Percentiles rank a stretch among this genome's conserved stretches.
These are phyloP conservation scores for Ambrosia hybrid DNA, from an alignment of 140 eudicot species.

Conservation along the genomic window DNA sequence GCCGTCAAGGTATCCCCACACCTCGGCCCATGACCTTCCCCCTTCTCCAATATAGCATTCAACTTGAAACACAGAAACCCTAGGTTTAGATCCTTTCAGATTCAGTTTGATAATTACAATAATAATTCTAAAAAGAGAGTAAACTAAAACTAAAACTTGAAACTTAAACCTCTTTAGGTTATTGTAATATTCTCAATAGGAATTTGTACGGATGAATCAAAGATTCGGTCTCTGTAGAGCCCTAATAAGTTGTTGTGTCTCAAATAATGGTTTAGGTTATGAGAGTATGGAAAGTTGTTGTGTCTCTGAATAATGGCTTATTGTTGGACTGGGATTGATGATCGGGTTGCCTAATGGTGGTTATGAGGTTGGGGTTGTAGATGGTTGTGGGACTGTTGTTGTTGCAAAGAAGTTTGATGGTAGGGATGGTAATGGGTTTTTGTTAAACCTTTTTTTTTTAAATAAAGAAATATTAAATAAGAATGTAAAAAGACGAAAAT, in stretches of 20 bases:
- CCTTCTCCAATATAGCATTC: slow-evolving; percentile 83
- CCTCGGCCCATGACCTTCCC: slow-evolving; percentile 95
- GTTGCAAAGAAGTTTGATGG: too few relatives aligned
- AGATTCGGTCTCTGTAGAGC: slow-evolving; percentile 23
- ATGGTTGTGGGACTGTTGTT: too few relatives aligned
- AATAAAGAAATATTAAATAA: too few relatives aligned
- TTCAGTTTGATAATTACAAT: slow-evolving; percentile 10
- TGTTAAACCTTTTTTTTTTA: too few relatives aligned
- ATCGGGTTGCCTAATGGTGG: too few relatives aligned
- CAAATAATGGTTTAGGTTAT: slow-evolving; percentile 25
- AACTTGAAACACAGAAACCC: slow-evolving; percentile 25
- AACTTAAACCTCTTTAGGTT: too few relatives aligned
- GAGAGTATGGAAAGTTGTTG: slow-evolving; percentile 7
- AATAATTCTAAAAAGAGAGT: background rate
- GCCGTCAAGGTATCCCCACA: slow-evolving; percentile 98
- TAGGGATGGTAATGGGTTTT: too few relatives aligned
- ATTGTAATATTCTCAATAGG: too few relatives aligned
- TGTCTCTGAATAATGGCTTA: slow-evolving; percentile 10
- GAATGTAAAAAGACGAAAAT: too few relatives aligned
- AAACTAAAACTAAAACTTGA: slow-evolving; percentile 9
- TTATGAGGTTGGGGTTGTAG: too few relatives aligned
- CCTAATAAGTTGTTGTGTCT: slow-evolving; percentile 13
- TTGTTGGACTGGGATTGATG: slow-evolving; percentile 24
- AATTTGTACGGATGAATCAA: slow-evolving; percentile 15
- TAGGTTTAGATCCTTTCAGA: slow-evolving; percentile 13